Evolutionary conservation across 2,329 filamentous ascomycete species (phyloP).

Genomic region (Pseudogymnoascus sp.): DNA sequence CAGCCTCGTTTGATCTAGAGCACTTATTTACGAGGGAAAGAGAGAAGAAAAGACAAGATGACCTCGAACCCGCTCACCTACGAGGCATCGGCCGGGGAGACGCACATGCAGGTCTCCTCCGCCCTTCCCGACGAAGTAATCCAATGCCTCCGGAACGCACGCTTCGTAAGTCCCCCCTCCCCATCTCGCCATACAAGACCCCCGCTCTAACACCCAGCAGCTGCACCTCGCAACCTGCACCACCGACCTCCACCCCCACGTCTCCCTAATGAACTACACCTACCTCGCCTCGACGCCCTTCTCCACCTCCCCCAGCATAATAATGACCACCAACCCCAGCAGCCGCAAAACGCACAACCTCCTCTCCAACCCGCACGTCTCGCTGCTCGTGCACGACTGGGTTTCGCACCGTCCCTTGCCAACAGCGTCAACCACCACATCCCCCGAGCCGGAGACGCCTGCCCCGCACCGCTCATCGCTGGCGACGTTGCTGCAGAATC

Average conservation of each 20-base stretch:
- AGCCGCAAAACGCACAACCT: slow-evolving; percentile 79
- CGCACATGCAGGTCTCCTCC: slow-evolving; percentile 57
- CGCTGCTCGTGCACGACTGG: slow-evolving; percentile 96
- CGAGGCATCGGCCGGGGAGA: slow-evolving; percentile 66
- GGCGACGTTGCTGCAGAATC: slow-evolving; percentile 74
- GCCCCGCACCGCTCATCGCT: slow-evolving; percentile 54
- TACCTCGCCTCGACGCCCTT: slow-evolving; percentile 76
- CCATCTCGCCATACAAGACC: slow-evolving; percentile 7
- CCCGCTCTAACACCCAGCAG: slow-evolving; percentile 37
- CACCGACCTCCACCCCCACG: slow-evolving; percentile 67
- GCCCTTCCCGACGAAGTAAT: slow-evolving; percentile 77
- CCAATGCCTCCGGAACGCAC: slow-evolving; percentile 85
- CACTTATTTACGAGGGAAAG: neutral
- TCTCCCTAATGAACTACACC: slow-evolving; percentile 98
- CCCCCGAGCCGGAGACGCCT: slow-evolving; percentile 43
- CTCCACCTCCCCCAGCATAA: slow-evolving; percentile 67
- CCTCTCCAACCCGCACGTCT: slow-evolving; percentile 75
- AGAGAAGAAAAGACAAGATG: slow-evolving; percentile 29
- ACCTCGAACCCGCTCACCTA: slow-evolving; percentile 65
- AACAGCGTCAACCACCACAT: slow-evolving; percentile 53
- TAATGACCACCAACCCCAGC: slow-evolving; percentile 82
- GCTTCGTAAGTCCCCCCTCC: slow-evolving; percentile 59
- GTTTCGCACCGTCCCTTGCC: slow-evolving; percentile 85
- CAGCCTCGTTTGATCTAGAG: neutral
- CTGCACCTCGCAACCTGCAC: slow-evolving; percentile 91